A percentile compares a stretch with the other conserved stretches of the same genome.
Evolutionary conservation across 352 stramenopile genomes (phyloP).

Genomic region (Globisporangium paroecandrum): DNA sequence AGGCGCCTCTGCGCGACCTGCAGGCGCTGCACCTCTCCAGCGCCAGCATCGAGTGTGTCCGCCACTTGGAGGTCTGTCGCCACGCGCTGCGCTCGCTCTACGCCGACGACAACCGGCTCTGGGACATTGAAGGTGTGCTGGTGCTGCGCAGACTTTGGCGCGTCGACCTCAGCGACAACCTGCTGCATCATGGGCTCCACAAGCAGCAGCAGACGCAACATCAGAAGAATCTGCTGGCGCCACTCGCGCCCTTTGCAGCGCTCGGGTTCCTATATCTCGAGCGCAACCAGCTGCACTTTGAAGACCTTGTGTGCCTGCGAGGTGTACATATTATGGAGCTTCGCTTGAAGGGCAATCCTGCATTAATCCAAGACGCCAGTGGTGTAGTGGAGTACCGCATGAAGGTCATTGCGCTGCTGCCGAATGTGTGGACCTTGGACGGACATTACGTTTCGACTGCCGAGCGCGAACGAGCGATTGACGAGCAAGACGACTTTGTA

Average conservation of each 20-base stretch:
- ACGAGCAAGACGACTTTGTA: slow-evolving; percentile 39
- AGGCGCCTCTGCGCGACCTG: slow-evolving; percentile 40
- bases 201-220: slow-evolving; percentile 11
- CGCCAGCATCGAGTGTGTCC: slow-evolving; percentile 48
- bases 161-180: slow-evolving; percentile 50
- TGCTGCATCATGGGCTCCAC: slow-evolving; percentile 21
- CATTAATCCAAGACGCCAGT: slow-evolving; percentile 22
- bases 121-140: slow-evolving; percentile 35
- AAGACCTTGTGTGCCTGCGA: slow-evolving; percentile 50
- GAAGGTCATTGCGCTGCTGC: slow-evolving; percentile 45
- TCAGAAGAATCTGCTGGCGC: slow-evolving; percentile 2
- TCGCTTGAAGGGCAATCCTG: slow-evolving; percentile 33
- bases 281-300: slow-evolving; percentile 40
- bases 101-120: slow-evolving; percentile 43
- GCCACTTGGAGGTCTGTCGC: slow-evolving; percentile 39
- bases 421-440: slow-evolving; percentile 58
- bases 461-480: slow-evolving; percentile 38
- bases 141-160: slow-evolving; percentile 44
- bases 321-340: slow-evolving; percentile 60
- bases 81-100: slow-evolving; percentile 47
- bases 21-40: slow-evolving; percentile 51
- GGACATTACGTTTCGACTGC: slow-evolving; percentile 46
- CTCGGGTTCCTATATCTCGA: slow-evolving; percentile 61
- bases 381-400: slow-evolving; percentile 30
- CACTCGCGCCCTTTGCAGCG: slow-evolving; percentile 41